phyloP scores from a whole-genome alignment of 371 early-diverging fungal genomes.

The Mucor circinelloides region DNA sequence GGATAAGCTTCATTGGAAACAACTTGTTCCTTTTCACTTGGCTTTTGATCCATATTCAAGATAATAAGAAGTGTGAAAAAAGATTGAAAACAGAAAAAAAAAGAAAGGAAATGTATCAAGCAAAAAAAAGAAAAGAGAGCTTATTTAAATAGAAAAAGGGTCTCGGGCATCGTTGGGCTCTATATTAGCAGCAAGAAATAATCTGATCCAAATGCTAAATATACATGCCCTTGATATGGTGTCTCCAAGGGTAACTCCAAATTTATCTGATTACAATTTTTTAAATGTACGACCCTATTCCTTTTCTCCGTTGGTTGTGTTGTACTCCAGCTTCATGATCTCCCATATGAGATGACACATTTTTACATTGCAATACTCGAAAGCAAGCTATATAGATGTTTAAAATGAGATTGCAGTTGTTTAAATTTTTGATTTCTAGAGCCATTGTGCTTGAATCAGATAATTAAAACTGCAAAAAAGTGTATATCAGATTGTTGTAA shows the following conservation, averaged over 20 bases:
- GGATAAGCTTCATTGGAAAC: neutral
- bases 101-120: neutral
- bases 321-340: neutral
- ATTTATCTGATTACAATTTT: slow-evolving; percentile 3
- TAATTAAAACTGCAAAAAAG: neutral
- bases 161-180: neutral
- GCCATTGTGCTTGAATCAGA: neutral
- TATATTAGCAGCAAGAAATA: neutral
- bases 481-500: neutral
- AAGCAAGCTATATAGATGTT: neutral
- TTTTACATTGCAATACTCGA: neutral
- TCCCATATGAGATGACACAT: neutral
- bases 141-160: neutral
- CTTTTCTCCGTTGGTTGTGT: neutral
- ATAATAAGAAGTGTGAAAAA: neutral
- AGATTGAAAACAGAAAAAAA: neutral
- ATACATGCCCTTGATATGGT: neutral
- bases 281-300: neutral
- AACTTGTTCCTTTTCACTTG: neutral
- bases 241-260: neutral
- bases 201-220: slow-evolving; percentile 11
- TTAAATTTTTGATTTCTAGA: neutral
- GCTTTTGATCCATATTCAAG: slow-evolving; percentile 13
- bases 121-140: neutral
- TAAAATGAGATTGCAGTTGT: no score